Percentiles rank a stretch among this genome's conserved stretches.
Evolutionary conservation across 1,284 basidiomycete genomes (phyloP).

Genomic region (Vanrija sp.): DNA sequence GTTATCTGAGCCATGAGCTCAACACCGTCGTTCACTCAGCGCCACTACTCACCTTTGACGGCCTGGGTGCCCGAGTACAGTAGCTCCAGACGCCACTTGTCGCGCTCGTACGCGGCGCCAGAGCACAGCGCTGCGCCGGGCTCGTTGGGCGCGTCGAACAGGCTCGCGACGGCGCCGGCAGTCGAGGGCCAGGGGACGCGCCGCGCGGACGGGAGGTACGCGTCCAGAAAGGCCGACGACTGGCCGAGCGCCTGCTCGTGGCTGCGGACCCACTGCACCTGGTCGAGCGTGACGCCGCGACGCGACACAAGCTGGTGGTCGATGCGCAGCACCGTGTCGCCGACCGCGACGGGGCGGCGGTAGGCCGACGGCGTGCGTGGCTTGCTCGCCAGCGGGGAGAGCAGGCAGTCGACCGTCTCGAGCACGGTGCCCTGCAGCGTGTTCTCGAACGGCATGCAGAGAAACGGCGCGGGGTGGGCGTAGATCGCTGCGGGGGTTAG

Average conservation of each 20-base stretch:
- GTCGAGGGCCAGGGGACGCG: constrained; percentile 34
- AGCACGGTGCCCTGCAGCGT: constrained; percentile 46
- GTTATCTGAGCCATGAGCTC: constrained; percentile 35
- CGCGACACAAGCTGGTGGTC: constrained; percentile 43
- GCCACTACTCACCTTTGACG: constrained; percentile 32
- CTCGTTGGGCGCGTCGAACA: constrained; percentile 14
- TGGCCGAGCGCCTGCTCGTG: constrained; percentile 51
- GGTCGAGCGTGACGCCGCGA: constrained; percentile 26
- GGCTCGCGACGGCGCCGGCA: constrained; percentile 36
- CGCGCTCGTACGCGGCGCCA: constrained; percentile 24
- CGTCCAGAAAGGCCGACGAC: constrained; percentile 33
- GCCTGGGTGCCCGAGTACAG: constrained; percentile 42
- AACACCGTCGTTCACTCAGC: background rate
- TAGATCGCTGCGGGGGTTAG: constrained; percentile 25
- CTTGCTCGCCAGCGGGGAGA: constrained; percentile 8
- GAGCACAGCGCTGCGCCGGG: constrained; percentile 46
- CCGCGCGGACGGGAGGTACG: constrained; percentile 31
- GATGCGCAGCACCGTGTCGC: constrained; percentile 30
- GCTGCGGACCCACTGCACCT: constrained; percentile 38
- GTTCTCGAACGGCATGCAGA: constrained; percentile 47
- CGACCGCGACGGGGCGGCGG: constrained; percentile 5
- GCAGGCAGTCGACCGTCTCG: constrained; percentile 43
- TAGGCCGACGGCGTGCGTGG: background rate
- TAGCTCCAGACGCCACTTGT: constrained; percentile 31
- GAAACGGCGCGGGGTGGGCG: constrained; percentile 20